phyloP scores from a whole-genome alignment of 2,329 filamentous ascomycete genomes.

The Botryotinia globosa region DNA sequence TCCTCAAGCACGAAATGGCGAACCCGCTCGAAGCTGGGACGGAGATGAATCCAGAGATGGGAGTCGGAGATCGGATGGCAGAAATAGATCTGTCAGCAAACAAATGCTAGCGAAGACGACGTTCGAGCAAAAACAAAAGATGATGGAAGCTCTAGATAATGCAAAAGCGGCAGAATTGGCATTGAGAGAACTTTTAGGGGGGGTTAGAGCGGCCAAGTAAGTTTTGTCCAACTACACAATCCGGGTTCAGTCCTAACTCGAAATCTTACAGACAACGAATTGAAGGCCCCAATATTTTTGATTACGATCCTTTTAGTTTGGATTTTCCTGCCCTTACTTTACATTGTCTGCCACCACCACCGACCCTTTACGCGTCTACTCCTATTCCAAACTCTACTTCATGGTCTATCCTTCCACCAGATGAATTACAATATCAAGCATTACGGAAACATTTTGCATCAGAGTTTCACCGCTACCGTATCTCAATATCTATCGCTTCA shows the following conservation, averaged over 20 bases:
- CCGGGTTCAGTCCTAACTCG: background rate
- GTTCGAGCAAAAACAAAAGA: constrained; percentile 60
- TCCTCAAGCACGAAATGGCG: constrained; percentile 50
- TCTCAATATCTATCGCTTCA: constrained; percentile 50
- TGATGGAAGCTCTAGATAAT: constrained; percentile 72
- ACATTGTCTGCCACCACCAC: constrained; percentile 74
- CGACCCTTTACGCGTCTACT: constrained; percentile 73
- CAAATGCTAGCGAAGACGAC: constrained; percentile 51
- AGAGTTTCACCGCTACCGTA: constrained; percentile 65
- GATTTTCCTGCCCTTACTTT: constrained; percentile 84
- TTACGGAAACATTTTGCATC: constrained; percentile 65
- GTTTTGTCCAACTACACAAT: constrained; percentile 34
- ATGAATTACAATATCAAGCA: constrained; percentile 69
- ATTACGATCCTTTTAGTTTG: constrained; percentile 81
- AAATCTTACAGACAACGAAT: constrained; percentile 49
- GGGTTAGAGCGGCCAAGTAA: constrained; percentile 79
- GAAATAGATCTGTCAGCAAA: constrained; percentile 45
- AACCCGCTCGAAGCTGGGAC: constrained; percentile 42
- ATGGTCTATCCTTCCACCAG: constrained; percentile 77
- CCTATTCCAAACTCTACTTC: constrained; percentile 75
- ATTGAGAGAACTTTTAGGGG: constrained; percentile 76
- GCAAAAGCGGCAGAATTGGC: constrained; percentile 81
- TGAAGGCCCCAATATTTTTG: constrained; percentile 59
- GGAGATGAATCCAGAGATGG: constrained; percentile 38
- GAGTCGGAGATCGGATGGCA: constrained; percentile 37